Conservation (phyloP, 331 rosid species). For the Malus hybrid region DNA sequence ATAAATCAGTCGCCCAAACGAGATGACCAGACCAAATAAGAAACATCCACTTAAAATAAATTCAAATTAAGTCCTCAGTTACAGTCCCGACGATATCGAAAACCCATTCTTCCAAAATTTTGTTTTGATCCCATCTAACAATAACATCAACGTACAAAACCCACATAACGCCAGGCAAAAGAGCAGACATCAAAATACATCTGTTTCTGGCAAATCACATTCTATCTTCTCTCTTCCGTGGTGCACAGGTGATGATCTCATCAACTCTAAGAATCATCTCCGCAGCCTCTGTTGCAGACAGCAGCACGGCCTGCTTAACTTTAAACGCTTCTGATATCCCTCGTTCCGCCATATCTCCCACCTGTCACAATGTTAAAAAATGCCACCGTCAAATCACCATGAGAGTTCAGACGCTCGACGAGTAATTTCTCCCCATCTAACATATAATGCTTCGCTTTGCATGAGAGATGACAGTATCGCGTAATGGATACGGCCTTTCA, state of each 20-base stretch:
- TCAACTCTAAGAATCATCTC: constrained; percentile 97
- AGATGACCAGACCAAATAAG: no score
- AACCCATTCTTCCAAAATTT: constrained; percentile 9
- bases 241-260: constrained; percentile 96
- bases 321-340: constrained; percentile 87
- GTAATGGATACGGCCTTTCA: no score
- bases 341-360: constrained; percentile 78
- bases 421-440: no score
- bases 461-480: no score
- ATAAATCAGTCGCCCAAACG: no score
- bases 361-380: constrained; percentile 25
- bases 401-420: neutral
- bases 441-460: no score
- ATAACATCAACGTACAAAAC: neutral
- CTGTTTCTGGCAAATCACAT: constrained; percentile 38
- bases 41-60: neutral
- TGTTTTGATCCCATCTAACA: neutral
- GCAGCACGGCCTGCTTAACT: constrained; percentile 89
- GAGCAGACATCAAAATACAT: constrained; percentile 9
- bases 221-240: constrained; percentile 86
- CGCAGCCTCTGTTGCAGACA: constrained; percentile 94
- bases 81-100: neutral
- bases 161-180: neutral
- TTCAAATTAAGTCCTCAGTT: neutral
- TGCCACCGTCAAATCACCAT: neutral